Base-by-base conservation (phyloP, 768 basidiomycete species). In the Podaxis carcinomalis region DNA sequence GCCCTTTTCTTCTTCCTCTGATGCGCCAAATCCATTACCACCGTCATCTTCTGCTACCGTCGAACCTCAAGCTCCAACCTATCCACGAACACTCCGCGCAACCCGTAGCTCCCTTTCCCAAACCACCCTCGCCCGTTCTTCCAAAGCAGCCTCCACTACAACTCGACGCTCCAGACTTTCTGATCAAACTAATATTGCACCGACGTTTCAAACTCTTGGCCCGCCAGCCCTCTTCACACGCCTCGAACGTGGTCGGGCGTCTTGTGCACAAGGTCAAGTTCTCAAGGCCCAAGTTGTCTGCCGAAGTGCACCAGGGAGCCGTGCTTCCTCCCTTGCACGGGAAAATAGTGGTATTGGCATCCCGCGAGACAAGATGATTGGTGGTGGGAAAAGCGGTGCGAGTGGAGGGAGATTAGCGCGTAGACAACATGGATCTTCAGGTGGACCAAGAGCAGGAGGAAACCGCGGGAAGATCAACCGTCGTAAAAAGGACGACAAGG, bases 301-400 rank as follows among this genome's bases (percentile, higher is more conserved):
- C 68, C 76, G 84, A 55, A 89, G 88, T 66, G 87, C 89, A 4
- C 89, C 90, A 3, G 80, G 79, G 4, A 89, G 88, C 50, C 79
- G 89, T 1, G 75, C 83, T 0, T 75, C 77, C 9, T 90, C 88
- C 5, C 73, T 66, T 28, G 71, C 72, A 46, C 69, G 75, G 21
- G 60, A 73, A 66, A 65, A 44, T 46, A 65, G 47, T 50, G 67
- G 63, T 39, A 66, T 59, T 57, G 56, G 63, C 44, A 51, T 64
- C 14, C 54, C 56, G 65, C 61, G 28, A 59, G 64, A 50, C 67
- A 69, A 63, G 57, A 32, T 49, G 11, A 14, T 49, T 49, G 13
- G 27, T 23, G 3, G 21, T 49, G 25, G 25, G 21, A 49, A 49
- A 49, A 11, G 11, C 47, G 47, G 21, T 11, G 25, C 21, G 27